Base-by-base conservation (phyloP, 192 early-diverging fungal species). In the Podila minutissima region DNA sequence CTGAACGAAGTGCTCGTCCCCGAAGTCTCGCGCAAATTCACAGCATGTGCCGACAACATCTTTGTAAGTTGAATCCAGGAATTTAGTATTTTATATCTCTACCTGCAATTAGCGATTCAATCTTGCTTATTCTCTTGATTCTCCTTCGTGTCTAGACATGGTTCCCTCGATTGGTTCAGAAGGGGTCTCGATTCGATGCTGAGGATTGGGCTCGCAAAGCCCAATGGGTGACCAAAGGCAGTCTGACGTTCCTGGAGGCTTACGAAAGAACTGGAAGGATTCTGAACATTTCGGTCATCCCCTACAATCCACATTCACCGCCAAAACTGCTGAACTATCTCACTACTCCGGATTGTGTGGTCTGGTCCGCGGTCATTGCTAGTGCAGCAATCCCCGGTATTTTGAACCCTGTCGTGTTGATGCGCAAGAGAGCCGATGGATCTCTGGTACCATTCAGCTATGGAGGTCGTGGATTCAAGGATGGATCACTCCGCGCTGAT, bases 241-340 rank as follows among this genome's bases (percentile, higher is more conserved):
- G 91, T 22, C 72, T 95, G 75, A 99, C 97, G 1, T 99, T 99
- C 71, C 70, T 88, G 53, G 97, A 99, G 83, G 97, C 97, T 0
- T 97, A 95, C 83, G 88, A 91, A 65, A 79, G 91, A 59, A 97
- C 97, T 0, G 97, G 97, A 12, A 86, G 93, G 59, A 88, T 97
- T 15, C 89, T 97, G 31, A 97, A 94, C 84, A 93, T 97, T 51
- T 89, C 94, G 9, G 93, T 95, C 26, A 89, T 93, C 24, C 88
- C 93, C 0, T 89, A 87, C 60, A 93, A 95, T 69, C 85, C 90
- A 5, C 89, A 92, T 69, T 89, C 92, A 20, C 91, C 93, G 58
- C 89, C 92, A 22, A 94, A 96, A 83, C 74, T 96, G 41, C 83
- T 97, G 19, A 99, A 97, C 73, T 96, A 97, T 82, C 72, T 97